Conservation (phyloP, 192 early-diverging fungal species). For the Rhizophagus prolifer region DNA sequence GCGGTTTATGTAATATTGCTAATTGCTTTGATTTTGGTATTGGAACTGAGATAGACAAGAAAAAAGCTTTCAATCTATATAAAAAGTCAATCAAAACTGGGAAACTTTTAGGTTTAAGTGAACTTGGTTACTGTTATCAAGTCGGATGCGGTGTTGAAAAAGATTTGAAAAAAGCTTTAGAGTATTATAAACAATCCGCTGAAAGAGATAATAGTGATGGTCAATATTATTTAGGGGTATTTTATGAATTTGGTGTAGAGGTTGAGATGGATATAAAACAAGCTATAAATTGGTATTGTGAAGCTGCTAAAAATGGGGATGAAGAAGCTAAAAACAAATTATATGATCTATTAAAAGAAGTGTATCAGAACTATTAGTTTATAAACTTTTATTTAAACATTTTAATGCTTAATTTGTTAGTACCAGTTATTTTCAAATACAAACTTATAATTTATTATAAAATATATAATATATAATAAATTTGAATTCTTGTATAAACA, state of each 20-base stretch:
- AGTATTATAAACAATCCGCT: constrained; percentile 52
- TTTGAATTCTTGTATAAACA: too few relatives aligned
- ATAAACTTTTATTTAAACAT: too few relatives aligned
- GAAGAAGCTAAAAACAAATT: neutral
- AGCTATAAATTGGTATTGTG: constrained; percentile 64
- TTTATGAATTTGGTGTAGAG: constrained; percentile 62
- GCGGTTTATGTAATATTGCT: constrained; percentile 49
- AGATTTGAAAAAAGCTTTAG: constrained; percentile 55
- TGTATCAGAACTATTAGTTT: too few relatives aligned
- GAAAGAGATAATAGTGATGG: constrained; percentile 56
- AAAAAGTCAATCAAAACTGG: constrained; percentile 62
- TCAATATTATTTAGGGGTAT: constrained; percentile 57
- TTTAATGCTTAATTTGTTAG: too few relatives aligned
- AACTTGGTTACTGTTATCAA: constrained; percentile 80
- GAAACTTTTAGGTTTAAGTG: constrained; percentile 76
- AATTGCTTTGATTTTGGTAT: constrained; percentile 63
- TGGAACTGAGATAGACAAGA: constrained; percentile 49
- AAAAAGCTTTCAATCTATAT: constrained; percentile 64
- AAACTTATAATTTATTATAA: too few relatives aligned
- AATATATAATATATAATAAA: too few relatives aligned
- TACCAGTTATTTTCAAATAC: too few relatives aligned
- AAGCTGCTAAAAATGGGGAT: constrained; percentile 46
- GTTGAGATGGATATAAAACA: constrained; percentile 46
- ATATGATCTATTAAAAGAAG: neutral
- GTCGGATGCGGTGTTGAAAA: constrained; percentile 70